Evolutionary conservation across 1,139 yeast species (phyloP), one percentile per base, ranked within the genome.

Genomic region (Lodderomyces pseudojiufengensis): DNA sequence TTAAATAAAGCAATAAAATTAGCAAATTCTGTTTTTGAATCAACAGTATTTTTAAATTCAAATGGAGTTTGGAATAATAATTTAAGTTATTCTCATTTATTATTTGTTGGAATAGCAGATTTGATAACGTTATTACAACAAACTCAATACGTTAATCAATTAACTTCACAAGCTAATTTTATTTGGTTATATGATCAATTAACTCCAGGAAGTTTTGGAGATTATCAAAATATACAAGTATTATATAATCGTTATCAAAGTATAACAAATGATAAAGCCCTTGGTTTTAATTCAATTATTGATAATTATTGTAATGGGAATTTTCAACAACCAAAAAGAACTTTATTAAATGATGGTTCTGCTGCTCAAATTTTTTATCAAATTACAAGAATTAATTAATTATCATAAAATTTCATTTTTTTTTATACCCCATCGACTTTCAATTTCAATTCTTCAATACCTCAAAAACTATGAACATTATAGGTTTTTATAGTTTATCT

Each of bases 41-140:
- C 54, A n/a, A 40, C 47, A 25, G 39, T 43, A 15, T 56, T 48
- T 31, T 44, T 45, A 14, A 61, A 61, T 3, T 45, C 50, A 28
- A 29, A 44, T 13, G 62, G 62, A 5, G 54, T 54, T 3, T 57
- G 61, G 61, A 59, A 58, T 36, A 57, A 59, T 37, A 42, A 37
- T 4, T 45, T 57, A 27, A 44, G 48, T 31, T 58, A 59, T 35
- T 41, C 49, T 5, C 61, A 59, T 43, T 44, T 59, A 14, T 39
- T 59, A 25, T 57, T 46, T 35, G 49, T 43, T 16, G 64, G 64
- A 3, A 49, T 54, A 34, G 50, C 49, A 10, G 63, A 58, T 38
- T 42, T 56, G 18, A 33, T 48, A 9, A 35, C 41, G 10, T 43
- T 45, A 5, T 44, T 46, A 26, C 36, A 40, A 11, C 37, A 38